phyloP scores from a whole-genome alignment of 2,329 filamentous ascomycete species.

The Colletotrichum sansevieriae region DNA sequence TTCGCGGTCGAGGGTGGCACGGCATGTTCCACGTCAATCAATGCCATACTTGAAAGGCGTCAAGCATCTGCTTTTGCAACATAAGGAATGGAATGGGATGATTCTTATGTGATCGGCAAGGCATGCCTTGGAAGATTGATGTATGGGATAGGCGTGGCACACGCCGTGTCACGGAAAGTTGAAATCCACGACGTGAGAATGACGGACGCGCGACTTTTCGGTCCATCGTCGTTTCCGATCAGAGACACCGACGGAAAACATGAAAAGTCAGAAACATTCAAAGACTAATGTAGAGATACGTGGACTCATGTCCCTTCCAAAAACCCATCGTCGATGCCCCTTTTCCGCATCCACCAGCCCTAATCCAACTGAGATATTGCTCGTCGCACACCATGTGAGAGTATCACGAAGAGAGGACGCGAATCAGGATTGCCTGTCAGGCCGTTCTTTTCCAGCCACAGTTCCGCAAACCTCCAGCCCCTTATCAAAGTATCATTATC shows the following conservation, averaged over 20 bases:
- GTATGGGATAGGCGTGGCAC: constrained; percentile 1
- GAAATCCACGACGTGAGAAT: neutral
- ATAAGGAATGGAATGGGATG: neutral
- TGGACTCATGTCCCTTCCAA: neutral
- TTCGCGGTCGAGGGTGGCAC: constrained; percentile 5
- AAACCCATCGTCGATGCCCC: neutral
- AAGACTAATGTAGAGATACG: neutral
- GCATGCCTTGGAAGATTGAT: neutral
- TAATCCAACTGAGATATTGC: constrained; percentile 5
- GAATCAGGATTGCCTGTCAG: neutral
- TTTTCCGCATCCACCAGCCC: constrained; percentile 4
- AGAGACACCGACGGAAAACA: neutral
- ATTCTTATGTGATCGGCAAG: constrained; percentile 1
- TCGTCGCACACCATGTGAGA: constrained; percentile 1
- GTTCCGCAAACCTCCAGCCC: constrained; percentile 4
- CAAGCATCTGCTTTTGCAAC: neutral
- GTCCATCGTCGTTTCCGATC: neutral
- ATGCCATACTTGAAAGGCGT: constrained; percentile 17
- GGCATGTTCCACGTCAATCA: constrained; percentile 8
- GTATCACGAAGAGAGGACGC: neutral
- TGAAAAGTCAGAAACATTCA: neutral
- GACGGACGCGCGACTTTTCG: neutral
- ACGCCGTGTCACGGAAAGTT: neutral
- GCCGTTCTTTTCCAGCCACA: neutral
- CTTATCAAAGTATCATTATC: neutral